A percentile compares a stretch with the other conserved stretches of the same genome.
These are phyloP conservation scores for Chrysanthemum lavandulifolium DNA, from an alignment of 129 eudicot species.

Conservation along the genomic window DNA sequence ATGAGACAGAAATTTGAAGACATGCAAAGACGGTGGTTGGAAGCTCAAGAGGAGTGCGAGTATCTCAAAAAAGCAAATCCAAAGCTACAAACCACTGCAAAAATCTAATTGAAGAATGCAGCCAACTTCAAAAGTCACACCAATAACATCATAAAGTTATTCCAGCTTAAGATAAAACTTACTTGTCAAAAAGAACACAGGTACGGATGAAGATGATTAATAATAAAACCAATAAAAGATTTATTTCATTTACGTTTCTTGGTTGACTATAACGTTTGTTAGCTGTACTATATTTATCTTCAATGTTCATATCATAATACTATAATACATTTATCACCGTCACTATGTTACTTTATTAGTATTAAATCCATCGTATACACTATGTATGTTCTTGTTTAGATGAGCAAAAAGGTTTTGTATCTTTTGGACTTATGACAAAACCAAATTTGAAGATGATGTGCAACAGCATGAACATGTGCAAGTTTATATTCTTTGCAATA, in stretches of 20 bases:
- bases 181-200: no score
- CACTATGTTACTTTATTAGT: no score
- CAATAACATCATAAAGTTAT: no score
- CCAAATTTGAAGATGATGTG: constrained; percentile 31
- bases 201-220: constrained; percentile 17
- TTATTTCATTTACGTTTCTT: constrained; percentile 28
- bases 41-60: constrained; percentile 72
- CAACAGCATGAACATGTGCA: no score
- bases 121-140: constrained; percentile 53
- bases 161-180: no score
- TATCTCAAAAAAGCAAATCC: constrained; percentile 60
- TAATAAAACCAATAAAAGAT: background rate
- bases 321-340: background rate
- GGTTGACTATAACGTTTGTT: constrained; percentile 33
- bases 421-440: constrained; percentile 15
- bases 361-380: constrained; percentile 9
- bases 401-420: constrained; percentile 3
- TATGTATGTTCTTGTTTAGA: constrained; percentile 25
- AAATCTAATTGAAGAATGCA: constrained; percentile 66
- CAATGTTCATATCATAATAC: constrained; percentile 20
- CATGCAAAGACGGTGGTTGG: constrained; percentile 65
- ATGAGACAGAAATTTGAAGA: constrained; percentile 52
- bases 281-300: constrained; percentile 13
- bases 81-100: constrained; percentile 55
- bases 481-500: constrained; percentile 37